Conservation (phyloP, 192 early-diverging fungal genomes). For the Irineochytrium annulatum region DNA sequence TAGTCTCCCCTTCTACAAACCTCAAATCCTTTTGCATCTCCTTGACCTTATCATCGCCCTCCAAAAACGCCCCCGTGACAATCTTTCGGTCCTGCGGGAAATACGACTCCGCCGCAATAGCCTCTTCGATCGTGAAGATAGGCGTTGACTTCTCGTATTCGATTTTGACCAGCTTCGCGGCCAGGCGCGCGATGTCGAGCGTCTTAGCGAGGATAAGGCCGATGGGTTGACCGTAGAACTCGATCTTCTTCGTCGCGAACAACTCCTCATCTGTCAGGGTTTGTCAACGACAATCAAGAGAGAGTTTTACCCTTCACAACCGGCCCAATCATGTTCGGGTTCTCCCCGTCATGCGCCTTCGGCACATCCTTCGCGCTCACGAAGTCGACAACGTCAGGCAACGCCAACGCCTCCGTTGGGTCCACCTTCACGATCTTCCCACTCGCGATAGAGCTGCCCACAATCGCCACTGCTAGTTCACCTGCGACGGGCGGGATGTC, state of each 20-base stretch:
- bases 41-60: conserved; percentile 20
- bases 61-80: conserved; percentile 60
- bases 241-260: conserved; percentile 66
- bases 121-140: conserved; percentile 76
- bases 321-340: conserved; percentile 48
- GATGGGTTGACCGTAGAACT: conserved; percentile 70
- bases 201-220: conserved; percentile 75
- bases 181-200: conserved; percentile 61
- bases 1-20: conserved; percentile 25
- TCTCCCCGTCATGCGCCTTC: conserved; percentile 18
- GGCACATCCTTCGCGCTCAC: conserved; percentile 68
- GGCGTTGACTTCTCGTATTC: conserved; percentile 68
- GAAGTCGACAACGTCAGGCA: conserved; percentile 65
- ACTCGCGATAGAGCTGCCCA: conserved; percentile 62
- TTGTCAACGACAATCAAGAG: conserved; percentile 38
- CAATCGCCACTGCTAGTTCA: conserved; percentile 68
- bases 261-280: conserved; percentile 73
- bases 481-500: conserved; percentile 69
- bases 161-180: conserved; percentile 65
- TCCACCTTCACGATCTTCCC: conserved; percentile 60
- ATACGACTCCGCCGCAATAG: conserved; percentile 61
- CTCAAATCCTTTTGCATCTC: conserved; percentile 25
- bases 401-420: conserved; percentile 50
- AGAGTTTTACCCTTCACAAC: conserved; percentile 31
- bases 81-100: conserved; percentile 53